Percentiles rank a stretch among this genome's conserved stretches.
phyloP scores from a whole-genome alignment of 2,329 filamentous ascomycete genomes.

The Escovopsis sp. region DNA sequence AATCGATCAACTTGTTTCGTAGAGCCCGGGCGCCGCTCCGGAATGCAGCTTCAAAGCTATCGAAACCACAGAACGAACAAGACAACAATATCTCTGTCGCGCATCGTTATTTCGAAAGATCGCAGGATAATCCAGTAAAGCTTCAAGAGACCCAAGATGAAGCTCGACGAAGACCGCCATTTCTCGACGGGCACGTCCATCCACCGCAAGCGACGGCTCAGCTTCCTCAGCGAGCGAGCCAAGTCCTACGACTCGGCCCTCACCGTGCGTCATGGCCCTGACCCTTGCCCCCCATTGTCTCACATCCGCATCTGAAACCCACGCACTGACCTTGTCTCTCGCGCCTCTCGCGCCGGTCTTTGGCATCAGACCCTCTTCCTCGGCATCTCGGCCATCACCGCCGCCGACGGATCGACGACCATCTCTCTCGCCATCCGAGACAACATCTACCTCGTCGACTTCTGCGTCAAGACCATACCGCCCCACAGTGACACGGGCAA shows the following conservation, averaged over 20 bases:
- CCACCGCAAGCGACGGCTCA: background rate
- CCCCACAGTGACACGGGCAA: background rate
- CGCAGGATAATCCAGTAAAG: too few species aligned
- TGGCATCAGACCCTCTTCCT: constrained; percentile 30
- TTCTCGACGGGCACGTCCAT: background rate
- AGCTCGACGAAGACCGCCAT: background rate
- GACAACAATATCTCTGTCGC: too few species aligned
- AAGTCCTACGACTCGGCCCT: constrained; percentile 1
- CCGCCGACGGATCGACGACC: constrained; percentile 35
- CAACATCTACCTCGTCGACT: constrained; percentile 60
- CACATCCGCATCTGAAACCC: too few species aligned
- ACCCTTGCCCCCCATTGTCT: background rate
- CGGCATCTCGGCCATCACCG: constrained; percentile 43
- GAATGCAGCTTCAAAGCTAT: too few species aligned
- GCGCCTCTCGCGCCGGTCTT: too few species aligned
- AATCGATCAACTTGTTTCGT: too few species aligned
- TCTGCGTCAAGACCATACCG: constrained; percentile 43
- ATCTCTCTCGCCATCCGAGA: constrained; percentile 60
- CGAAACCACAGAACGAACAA: too few species aligned
- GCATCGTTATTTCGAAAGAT: too few species aligned
- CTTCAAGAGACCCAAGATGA: background rate
- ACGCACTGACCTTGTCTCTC: too few species aligned
- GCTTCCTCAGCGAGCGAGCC: background rate
- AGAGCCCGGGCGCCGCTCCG: too few species aligned
- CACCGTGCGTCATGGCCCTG: constrained; percentile 1